Conservation (phyloP, 306 rosid species). For the Vigna mungo region DNA sequence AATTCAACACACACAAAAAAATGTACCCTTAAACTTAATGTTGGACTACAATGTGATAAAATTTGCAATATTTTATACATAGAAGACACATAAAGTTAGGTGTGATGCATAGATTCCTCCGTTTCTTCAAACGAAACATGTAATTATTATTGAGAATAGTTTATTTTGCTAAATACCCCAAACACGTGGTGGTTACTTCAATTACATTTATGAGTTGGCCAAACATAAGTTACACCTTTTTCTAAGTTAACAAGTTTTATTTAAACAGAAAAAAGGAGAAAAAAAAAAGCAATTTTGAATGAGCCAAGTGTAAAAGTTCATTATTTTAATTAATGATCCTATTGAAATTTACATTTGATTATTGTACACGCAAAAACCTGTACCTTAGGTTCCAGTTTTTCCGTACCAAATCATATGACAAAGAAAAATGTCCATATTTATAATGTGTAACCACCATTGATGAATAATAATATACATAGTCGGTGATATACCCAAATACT, state of each 20-base stretch:
- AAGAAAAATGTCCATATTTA: conserved; percentile 2
- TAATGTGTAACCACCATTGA: neutral
- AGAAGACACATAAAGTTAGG: neutral
- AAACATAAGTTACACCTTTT: neutral
- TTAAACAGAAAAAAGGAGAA: neutral
- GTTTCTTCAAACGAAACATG: neutral
- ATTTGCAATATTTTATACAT: neutral
- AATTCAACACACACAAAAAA: too few species aligned
- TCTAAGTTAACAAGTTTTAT: neutral
- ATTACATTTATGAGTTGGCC: conserved; percentile 22
- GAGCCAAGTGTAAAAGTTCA: neutral
- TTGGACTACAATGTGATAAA: neutral
- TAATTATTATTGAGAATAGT: neutral
- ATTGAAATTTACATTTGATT: conserved; percentile 3
- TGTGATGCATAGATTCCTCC: neutral
- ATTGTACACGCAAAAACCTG: conserved; percentile 47
- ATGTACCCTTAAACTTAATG: too few species aligned
- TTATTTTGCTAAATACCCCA: neutral
- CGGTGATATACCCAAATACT: neutral
- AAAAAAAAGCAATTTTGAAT: neutral
- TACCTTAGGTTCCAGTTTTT: conserved; percentile 42
- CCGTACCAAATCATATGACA: conserved; percentile 53
- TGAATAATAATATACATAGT: neutral
- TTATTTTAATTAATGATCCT: neutral
- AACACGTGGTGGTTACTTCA: neutral